These are phyloP conservation scores for Pleurotus sapidus DNA, from an alignment of 768 basidiomycete species.

Conservation along the genomic window DNA sequence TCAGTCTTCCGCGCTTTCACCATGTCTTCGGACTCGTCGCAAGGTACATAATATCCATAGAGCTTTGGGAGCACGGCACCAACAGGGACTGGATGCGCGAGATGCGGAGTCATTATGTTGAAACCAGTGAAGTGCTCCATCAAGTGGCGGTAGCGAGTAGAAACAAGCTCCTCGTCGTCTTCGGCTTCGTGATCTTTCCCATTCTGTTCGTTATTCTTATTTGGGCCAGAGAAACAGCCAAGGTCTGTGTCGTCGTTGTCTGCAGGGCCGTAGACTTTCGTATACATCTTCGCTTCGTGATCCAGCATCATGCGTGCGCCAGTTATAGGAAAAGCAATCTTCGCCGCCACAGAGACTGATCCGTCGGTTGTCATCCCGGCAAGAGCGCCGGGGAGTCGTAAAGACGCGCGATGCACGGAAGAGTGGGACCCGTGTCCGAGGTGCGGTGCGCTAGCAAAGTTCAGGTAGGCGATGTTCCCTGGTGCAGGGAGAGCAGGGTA, in stretches of 20 bases:
- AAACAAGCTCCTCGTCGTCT: background rate
- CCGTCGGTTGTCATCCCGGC: slow-evolving; percentile 17
- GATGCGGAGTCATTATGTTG: slow-evolving; percentile 24
- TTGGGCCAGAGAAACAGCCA: background rate
- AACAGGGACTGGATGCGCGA: slow-evolving; percentile 28
- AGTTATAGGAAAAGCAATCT: slow-evolving; percentile 27
- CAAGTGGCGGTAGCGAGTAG: slow-evolving; percentile 21
- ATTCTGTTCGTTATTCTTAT: background rate
- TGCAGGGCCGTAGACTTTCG: slow-evolving; percentile 14
- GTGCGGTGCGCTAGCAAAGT: slow-evolving; percentile 15
- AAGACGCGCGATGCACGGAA: slow-evolving; percentile 33
- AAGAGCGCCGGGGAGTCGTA: slow-evolving; percentile 33
- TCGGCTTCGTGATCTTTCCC: background rate
- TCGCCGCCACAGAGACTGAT: slow-evolving; percentile 29
- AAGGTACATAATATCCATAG: slow-evolving; percentile 43
- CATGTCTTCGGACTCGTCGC: slow-evolving; percentile 3
- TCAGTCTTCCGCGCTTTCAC: background rate
- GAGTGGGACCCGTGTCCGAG: slow-evolving; percentile 21
- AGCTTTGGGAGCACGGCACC: slow-evolving; percentile 46
- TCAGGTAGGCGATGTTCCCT: slow-evolving; percentile 9
- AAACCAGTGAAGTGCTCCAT: slow-evolving; percentile 32
- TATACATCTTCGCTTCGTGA: slow-evolving; percentile 31
- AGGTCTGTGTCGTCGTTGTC: background rate
- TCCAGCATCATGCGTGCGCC: slow-evolving; percentile 22
- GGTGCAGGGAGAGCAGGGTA: background rate